phyloP scores from a whole-genome alignment of 257 asterid genomes.

The Solanum lycopersicoides region DNA sequence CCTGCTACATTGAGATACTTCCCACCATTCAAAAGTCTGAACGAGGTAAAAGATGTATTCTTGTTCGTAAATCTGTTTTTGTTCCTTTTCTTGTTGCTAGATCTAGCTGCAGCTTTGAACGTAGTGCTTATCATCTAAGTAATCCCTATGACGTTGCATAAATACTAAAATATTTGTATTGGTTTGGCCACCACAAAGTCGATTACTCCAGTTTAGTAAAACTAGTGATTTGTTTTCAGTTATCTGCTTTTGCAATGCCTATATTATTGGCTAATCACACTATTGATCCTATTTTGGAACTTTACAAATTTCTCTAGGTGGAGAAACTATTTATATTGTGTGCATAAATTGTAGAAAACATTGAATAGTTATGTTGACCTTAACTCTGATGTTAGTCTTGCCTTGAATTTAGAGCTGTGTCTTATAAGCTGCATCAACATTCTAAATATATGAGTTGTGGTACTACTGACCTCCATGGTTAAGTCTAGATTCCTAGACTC shows the following conservation, averaged over 20 bases:
- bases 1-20: constrained; percentile 91
- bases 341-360: neutral
- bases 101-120: neutral
- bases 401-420: neutral
- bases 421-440: neutral
- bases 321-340: too few species aligned
- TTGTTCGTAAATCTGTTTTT: neutral
- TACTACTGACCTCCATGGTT: neutral
- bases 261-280: neutral
- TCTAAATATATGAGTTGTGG: neutral
- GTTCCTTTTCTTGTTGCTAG: neutral
- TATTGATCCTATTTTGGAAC: neutral
- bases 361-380: neutral
- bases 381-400: neutral
- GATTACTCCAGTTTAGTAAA: neutral
- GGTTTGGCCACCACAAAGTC: neutral
- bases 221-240: neutral
- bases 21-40: constrained; percentile 80
- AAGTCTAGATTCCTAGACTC: neutral
- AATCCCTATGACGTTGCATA: neutral
- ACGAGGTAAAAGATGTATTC: constrained; percentile 50
- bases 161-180: neutral
- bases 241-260: neutral
- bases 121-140: neutral
- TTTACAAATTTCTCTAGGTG: neutral